phyloP scores from a whole-genome alignment of 2,329 filamentous ascomycete species.

The Claviceps capensis region DNA sequence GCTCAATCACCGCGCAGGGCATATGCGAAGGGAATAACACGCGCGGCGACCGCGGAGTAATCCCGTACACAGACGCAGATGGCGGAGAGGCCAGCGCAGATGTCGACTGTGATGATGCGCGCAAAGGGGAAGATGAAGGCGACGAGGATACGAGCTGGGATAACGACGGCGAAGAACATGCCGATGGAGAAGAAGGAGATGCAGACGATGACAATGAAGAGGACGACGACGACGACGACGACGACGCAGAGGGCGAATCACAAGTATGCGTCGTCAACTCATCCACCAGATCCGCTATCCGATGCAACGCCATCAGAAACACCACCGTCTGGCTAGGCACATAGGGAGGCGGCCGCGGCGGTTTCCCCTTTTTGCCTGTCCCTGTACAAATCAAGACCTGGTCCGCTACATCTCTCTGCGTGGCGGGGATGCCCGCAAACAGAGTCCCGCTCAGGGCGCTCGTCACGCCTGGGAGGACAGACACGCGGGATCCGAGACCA shows the following conservation, averaged over 20 bases:
- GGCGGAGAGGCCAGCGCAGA: no score
- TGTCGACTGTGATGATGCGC: no score
- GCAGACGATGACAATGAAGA: no score
- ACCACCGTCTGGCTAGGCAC: conserved; percentile 69
- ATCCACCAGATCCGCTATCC: conserved; percentile 58
- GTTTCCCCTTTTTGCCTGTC: conserved; percentile 77
- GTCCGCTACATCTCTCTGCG: conserved; percentile 79
- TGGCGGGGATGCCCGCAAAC: conserved; percentile 77
- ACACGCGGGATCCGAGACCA: conserved; percentile 48
- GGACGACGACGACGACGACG: neutral
- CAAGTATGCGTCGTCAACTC: conserved; percentile 34
- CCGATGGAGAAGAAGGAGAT: no score
- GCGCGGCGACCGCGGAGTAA: conserved; percentile 10
- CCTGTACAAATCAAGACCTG: conserved; percentile 95
- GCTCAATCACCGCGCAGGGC: conserved; percentile 84
- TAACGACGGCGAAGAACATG: no score
- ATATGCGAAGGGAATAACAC: conserved; percentile 59
- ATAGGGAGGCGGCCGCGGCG: conserved; percentile 70
- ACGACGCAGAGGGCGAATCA: conserved; percentile 3
- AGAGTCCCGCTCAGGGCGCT: conserved; percentile 76
- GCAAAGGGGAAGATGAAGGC: no score
- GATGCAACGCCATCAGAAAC: conserved; percentile 89
- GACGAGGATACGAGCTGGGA: no score
- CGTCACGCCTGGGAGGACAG: conserved; percentile 81
- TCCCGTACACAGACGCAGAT: no score